Base-by-base conservation (phyloP, 257 asterid genomes). In the Verbascum thapsus region DNA sequence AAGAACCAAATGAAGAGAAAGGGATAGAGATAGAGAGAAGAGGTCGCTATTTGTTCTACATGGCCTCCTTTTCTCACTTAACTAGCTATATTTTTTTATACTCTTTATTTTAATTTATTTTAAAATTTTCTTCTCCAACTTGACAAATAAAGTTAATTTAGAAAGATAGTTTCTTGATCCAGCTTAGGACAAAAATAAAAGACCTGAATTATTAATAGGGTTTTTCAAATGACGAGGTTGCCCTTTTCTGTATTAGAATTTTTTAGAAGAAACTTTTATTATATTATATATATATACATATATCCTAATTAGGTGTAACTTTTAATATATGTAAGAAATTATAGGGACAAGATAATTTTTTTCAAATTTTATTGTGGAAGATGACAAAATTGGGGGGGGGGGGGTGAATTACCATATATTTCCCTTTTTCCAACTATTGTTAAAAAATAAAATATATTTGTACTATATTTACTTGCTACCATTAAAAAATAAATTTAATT, bases 11-110 rank as follows among this genome's bases (percentile, higher is more conserved):
- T 52, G 58, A 69, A 45, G 43, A 23, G 58, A 38, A 39, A 69
- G 54, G 59, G 64, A 62, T 52, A 67, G 70, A 70, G 51, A 51
- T 75, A 60, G 20, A 73, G 70, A 74, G 81, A 81, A 81, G 75
- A 71, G 71, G 89, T 85, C 85, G 85, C 80, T 78, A 66, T 79
- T 73, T 65, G 67, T 72, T 65, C 74, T 52, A 64, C 65, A 58
- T n/a, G n/a, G n/a, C 66, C 83, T 61, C 77, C 61, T 71, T 66
- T 79, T 61, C n/a, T 74, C 41, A 71, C 68, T 72, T 74, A 69
- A 55, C 62, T 53, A n/a, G n/a, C n/a, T n/a, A n/a, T n/a, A 50
- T 61, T 57, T 62, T 70, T 63, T 65, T 35, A 19, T 58, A 0
- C 8, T 23, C 30, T 40, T 30, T 18, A n/a, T n/a, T n/a, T n/a